A percentile compares a stretch with the other conserved stretches of the same genome.
These are phyloP conservation scores for Clarireedia homoeocarpa DNA, from an alignment of 2,329 filamentous ascomycete genomes.

Conservation along the genomic window DNA sequence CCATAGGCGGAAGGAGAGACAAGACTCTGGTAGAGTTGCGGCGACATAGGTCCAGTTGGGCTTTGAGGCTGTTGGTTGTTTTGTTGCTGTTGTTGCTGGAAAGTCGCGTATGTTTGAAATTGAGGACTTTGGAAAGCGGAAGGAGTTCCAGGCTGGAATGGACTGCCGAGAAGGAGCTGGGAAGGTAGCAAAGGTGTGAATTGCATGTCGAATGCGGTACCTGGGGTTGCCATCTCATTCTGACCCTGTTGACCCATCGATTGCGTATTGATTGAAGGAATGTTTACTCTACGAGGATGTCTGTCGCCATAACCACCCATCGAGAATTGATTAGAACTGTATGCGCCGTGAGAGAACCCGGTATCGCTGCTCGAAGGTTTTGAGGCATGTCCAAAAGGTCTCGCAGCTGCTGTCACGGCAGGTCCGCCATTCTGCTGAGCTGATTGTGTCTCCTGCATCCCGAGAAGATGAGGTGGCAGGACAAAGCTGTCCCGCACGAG, in stretches of 20 bases:
- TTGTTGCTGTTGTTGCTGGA: conserved; percentile 50
- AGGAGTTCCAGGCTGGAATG: conserved; percentile 91
- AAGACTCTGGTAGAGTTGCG: conserved; percentile 75
- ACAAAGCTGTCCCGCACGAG: conserved; percentile 74
- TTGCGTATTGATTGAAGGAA: conserved; percentile 88
- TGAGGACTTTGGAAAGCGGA: conserved; percentile 85
- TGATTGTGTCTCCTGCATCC: conserved; percentile 82
- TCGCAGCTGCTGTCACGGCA: conserved; percentile 40
- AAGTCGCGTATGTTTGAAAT: conserved; percentile 76
- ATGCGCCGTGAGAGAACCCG: conserved; percentile 88
- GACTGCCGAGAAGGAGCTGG: conserved; percentile 87
- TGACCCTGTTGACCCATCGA: conserved; percentile 46
- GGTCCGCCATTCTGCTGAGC: conserved; percentile 47
- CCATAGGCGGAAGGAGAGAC: conserved; percentile 81
- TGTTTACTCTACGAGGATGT: conserved; percentile 75
- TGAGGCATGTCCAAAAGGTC: conserved; percentile 62
- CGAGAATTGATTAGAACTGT: conserved; percentile 67
- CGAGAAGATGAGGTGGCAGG: conserved; percentile 75
- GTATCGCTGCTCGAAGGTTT: conserved; percentile 80
- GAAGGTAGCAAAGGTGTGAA: conserved; percentile 94
- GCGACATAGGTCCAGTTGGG: conserved; percentile 72
- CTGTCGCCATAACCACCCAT: conserved; percentile 78
- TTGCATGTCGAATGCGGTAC: conserved; percentile 93
- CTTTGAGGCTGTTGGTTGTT: conserved; percentile 51
- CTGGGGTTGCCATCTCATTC: conserved; percentile 76